These are phyloP conservation scores for Phaeoacremonium minimum DNA, from an alignment of 2,329 filamentous ascomycete species.

Conservation along the genomic window DNA sequence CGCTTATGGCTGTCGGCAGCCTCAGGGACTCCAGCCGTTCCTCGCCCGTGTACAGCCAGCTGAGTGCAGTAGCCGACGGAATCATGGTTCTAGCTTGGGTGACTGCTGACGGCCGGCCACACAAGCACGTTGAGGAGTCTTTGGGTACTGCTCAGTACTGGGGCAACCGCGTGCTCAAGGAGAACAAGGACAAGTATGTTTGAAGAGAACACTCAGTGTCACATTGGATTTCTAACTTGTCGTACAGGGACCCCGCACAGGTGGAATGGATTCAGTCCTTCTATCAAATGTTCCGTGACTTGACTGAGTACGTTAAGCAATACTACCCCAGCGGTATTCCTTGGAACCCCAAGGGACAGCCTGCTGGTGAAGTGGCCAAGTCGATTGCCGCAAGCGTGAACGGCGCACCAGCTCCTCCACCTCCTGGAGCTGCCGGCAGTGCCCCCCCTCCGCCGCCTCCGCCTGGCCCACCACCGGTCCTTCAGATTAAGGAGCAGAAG, in stretches of 20 bases:
- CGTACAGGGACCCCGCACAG: slow-evolving; percentile 67
- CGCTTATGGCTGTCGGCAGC: slow-evolving; percentile 72
- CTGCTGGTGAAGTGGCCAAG: slow-evolving; percentile 63
- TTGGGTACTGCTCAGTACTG: slow-evolving; percentile 86
- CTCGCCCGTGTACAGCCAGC: slow-evolving; percentile 71
- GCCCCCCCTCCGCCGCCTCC: slow-evolving; percentile 63
- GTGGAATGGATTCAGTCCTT: slow-evolving; percentile 90
- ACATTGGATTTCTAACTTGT: slow-evolving; percentile 8
- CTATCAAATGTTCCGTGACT: slow-evolving; percentile 82
- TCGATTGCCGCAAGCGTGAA: slow-evolving; percentile 54
- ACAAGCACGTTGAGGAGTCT: slow-evolving; percentile 79
- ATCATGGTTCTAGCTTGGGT: slow-evolving; percentile 91
- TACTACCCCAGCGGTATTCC: slow-evolving; percentile 74
- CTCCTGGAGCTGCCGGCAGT: slow-evolving; percentile 39
- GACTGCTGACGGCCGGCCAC: slow-evolving; percentile 75
- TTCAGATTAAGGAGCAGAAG: slow-evolving; percentile 50
- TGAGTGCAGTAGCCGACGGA: slow-evolving; percentile 85
- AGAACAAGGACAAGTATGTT: slow-evolving; percentile 68
- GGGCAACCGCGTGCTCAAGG: slow-evolving; percentile 88
- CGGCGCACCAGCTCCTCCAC: slow-evolving; percentile 54
- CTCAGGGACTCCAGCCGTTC: slow-evolving; percentile 79
- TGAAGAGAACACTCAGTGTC: background rate
- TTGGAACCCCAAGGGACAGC: slow-evolving; percentile 78
- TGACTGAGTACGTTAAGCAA: slow-evolving; percentile 79
- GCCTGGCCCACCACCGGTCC: slow-evolving; percentile 63